Evolutionary conservation across 75 land plant species (phyloP), one percentile per base, ranked within the genome.

Genomic region (Larix kaempferi): DNA sequence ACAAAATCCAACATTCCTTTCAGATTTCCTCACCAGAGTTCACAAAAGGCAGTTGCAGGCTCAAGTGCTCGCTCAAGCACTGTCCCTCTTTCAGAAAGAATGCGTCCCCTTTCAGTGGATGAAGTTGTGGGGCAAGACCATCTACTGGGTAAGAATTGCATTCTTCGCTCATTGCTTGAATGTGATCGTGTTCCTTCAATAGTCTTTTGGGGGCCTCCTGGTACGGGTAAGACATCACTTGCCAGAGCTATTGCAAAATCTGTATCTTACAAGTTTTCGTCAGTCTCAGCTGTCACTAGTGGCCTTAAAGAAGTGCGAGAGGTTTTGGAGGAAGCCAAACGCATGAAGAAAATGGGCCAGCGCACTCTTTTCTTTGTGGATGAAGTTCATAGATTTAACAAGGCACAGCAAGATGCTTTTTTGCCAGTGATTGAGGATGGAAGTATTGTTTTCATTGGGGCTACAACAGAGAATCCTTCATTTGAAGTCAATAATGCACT

Each of bases 381-480:
- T 85, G 99, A 96, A 79, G 94, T 95, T 49, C 96, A 95, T 79
- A 78, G 96, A 62, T 96, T 96, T 77, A 92, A 90, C 79, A 88
- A 88, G 56, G 78, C 97, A 10, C 99, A 96, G 74, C 97, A 92
- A 75, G 99, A 96, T 80, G 89, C 94, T 3, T 89, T 96, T 55
- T 84, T 96, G 56, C 99, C 99, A 15, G 85, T 87, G 37, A 86
- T 96, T 58, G 99, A 96, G 69, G 94, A 93, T 77, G 99, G 99
- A 13, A 85, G 87, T 39, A 77, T 96, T 63, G 88, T 91, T 54
- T 93, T 96, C 56, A 77, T 96, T 25, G 96, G 95, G 13, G 99
- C 99, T 33, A 96, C 99, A 26, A 96, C 97, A 2, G 99, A 96
- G 81, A 96, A 96, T 61, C 99, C 99, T 3, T 94, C 97, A 3